phyloP scores from a whole-genome alignment of 148 eudicot species.

The Agrostemma githago region DNA sequence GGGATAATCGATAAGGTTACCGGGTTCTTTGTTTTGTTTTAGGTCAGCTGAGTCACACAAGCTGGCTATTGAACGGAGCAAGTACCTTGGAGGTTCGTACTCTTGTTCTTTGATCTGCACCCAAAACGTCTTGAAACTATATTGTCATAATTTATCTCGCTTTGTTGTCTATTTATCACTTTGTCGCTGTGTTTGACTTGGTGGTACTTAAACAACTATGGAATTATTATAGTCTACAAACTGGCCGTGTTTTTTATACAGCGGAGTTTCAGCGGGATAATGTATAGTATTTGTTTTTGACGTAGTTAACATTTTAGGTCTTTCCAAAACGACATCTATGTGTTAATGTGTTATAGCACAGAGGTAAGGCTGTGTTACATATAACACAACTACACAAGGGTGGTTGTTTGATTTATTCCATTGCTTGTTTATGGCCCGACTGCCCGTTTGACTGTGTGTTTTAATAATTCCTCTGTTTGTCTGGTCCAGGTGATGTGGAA shows the following conservation, averaged over 20 bases:
- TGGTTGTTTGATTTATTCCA: neutral
- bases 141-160: no score
- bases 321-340: neutral
- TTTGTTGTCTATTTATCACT: neutral
- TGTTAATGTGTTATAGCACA: neutral
- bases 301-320: neutral
- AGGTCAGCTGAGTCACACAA: slow-evolving; percentile 87
- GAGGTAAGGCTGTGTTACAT: neutral
- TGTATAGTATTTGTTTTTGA: neutral
- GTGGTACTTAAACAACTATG: neutral
- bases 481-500: slow-evolving; percentile 85
- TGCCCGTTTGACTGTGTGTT: neutral
- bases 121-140: neutral
- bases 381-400: neutral
- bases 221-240: neutral
- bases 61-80: slow-evolving; percentile 96
- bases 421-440: slow-evolving; percentile 1
- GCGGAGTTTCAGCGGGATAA: neutral
- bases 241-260: neutral
- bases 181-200: neutral
- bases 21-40: slow-evolving; percentile 3
- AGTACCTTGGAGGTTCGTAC: slow-evolving; percentile 92
- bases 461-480: slow-evolving; percentile 10
- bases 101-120: neutral
- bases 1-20: slow-evolving; percentile 4